Conservation (phyloP, 2,329 filamentous ascomycete species). For the Alternaria arborescens region DNA sequence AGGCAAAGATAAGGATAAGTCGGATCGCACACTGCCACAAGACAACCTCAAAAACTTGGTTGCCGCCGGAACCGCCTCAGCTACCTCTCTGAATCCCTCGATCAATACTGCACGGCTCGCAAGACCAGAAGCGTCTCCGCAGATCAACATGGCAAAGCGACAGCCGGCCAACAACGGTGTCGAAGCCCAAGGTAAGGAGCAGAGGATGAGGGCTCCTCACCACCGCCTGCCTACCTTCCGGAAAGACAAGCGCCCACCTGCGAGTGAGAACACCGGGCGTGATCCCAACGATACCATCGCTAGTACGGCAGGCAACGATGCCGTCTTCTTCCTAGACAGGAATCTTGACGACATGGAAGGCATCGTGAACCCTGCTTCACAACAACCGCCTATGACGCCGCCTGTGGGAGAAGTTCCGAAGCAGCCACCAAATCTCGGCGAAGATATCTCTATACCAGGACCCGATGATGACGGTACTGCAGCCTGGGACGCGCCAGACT, state of each 20-base stretch:
- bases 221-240: constrained; percentile 63
- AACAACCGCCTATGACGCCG: constrained; percentile 73
- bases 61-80: constrained; percentile 41
- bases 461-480: constrained; percentile 55
- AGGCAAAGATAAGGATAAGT: constrained; percentile 59
- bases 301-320: constrained; percentile 61
- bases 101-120: constrained; percentile 38
- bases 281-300: constrained; percentile 54
- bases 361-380: constrained; percentile 70
- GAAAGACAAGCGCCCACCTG: constrained; percentile 42
- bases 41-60: constrained; percentile 53
- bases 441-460: constrained; percentile 37
- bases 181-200: constrained; percentile 29
- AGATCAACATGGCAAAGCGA: constrained; percentile 36
- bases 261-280: constrained; percentile 49
- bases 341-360: constrained; percentile 91
- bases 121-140: constrained; percentile 42
- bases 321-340: constrained; percentile 81
- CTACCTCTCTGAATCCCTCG: constrained; percentile 51
- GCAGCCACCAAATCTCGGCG: constrained; percentile 61
- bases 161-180: constrained; percentile 31
- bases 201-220: constrained; percentile 41
- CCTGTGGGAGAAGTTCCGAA: constrained; percentile 60
- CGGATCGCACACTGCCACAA: constrained; percentile 43
- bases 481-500: constrained; percentile 93